Evolutionary conservation across 768 basidiomycete species (phyloP).

Genomic region (Leucocoprinus birnbaumii): DNA sequence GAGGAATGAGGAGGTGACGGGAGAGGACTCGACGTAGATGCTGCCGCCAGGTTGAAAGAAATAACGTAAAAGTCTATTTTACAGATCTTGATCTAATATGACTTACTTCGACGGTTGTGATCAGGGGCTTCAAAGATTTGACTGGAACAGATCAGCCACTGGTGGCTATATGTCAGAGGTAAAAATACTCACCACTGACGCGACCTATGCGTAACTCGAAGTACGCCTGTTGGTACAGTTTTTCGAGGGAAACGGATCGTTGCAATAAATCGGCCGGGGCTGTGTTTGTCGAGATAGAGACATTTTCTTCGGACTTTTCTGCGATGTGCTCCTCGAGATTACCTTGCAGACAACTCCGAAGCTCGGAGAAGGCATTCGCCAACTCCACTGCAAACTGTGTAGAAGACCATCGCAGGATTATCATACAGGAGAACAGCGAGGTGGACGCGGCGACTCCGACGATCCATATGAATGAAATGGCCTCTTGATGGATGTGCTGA

Average conservation of each 20-base stretch:
- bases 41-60: constrained; percentile 6
- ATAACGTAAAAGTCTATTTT: neutral
- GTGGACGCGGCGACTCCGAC: constrained; percentile 34
- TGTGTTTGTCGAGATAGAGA: constrained; percentile 1
- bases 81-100: neutral
- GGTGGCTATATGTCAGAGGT: neutral
- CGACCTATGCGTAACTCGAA: constrained; percentile 45
- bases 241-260: constrained; percentile 35
- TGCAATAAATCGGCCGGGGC: constrained; percentile 23
- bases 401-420: constrained; percentile 38
- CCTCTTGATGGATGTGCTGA: constrained; percentile 22
- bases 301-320: neutral
- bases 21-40: constrained; percentile 43
- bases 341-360: constrained; percentile 30
- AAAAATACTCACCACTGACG: constrained; percentile 31
- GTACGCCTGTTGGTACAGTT: constrained; percentile 39
- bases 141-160: no score
- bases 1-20: constrained; percentile 32
- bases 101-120: constrained; percentile 34
- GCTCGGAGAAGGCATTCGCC: constrained; percentile 27
- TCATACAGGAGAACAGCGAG: constrained; percentile 32
- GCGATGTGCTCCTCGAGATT: constrained; percentile 19
- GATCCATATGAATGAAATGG: constrained; percentile 38
- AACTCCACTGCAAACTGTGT: constrained; percentile 40
- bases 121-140: constrained; percentile 42